phyloP scores from a whole-genome alignment of 192 early-diverging fungal species.

The Kappamyces sp. region DNA sequence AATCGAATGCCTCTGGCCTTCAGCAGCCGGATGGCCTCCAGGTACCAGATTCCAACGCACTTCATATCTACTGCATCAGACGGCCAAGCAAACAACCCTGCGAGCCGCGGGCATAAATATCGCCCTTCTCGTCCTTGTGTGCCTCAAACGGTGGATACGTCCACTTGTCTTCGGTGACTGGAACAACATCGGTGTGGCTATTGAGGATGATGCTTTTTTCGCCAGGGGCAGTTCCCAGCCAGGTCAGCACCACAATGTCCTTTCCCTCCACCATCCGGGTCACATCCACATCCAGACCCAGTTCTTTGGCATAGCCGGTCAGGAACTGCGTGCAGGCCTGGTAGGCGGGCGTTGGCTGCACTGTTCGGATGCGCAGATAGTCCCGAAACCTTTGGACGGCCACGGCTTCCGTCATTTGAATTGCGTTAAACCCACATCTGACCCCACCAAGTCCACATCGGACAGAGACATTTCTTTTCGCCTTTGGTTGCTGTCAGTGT shows the following conservation, averaged over 20 bases:
- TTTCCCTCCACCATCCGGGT: conserved; percentile 47
- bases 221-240: conserved; percentile 50
- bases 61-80: conserved; percentile 79
- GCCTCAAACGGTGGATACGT: conserved; percentile 72
- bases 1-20: conserved; percentile 48
- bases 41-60: conserved; percentile 73
- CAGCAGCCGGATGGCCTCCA: conserved; percentile 71
- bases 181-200: conserved; percentile 87
- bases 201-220: conserved; percentile 68
- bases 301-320: conserved; percentile 57
- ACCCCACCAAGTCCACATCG: no score
- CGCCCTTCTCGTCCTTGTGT: conserved; percentile 49
- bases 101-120: conserved; percentile 71
- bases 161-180: conserved; percentile 76
- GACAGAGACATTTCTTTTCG: no score
- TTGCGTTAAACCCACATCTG: no score
- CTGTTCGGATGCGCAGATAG: conserved; percentile 79
- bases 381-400: conserved; percentile 68
- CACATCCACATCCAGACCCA: conserved; percentile 53
- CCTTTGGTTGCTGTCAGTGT: no score
- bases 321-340: conserved; percentile 56
- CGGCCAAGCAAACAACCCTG: conserved; percentile 6
- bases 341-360: conserved; percentile 83
- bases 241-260: conserved; percentile 68
- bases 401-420: conserved; percentile 32